Conservation (phyloP, 306 rosid species). For the Begonia peltatifolia region DNA sequence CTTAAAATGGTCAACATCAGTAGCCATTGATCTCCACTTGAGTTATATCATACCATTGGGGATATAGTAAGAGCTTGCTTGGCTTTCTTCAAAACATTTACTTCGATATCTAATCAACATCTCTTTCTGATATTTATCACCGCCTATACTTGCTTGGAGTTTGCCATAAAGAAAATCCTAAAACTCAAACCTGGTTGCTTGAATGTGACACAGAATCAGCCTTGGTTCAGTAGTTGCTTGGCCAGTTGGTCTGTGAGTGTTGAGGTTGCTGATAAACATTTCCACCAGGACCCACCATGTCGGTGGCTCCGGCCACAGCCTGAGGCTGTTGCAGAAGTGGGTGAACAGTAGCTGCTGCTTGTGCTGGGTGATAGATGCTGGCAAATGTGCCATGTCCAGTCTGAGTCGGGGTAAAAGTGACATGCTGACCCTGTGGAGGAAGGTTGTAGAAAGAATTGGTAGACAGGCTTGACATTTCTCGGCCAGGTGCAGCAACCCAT, state of each 20-base stretch:
- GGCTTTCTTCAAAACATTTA: neutral
- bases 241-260: slow-evolving; percentile 90
- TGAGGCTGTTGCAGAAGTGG: slow-evolving; percentile 57
- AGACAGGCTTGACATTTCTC: slow-evolving; percentile 66
- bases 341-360: slow-evolving; percentile 75
- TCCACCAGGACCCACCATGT: slow-evolving; percentile 89
- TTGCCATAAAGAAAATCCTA: neutral
- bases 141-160: neutral
- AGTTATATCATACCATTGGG: too few relatives aligned
- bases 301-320: slow-evolving; percentile 85
- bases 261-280: slow-evolving; percentile 85
- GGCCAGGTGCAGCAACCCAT: slow-evolving; percentile 91
- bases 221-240: slow-evolving; percentile 59
- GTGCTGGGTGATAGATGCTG: slow-evolving; percentile 84
- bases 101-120: neutral
- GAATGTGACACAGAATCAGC: slow-evolving; percentile 22
- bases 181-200: slow-evolving; percentile 11
- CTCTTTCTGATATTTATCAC: neutral
- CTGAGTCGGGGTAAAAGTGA: slow-evolving; percentile 85
- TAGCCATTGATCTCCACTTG: slow-evolving; percentile 3
- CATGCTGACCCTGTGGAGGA: slow-evolving; percentile 77
- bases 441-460: slow-evolving; percentile 82
- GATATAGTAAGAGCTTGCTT: neutral
- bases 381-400: slow-evolving; percentile 75
- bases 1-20: slow-evolving; percentile 60